phyloP scores from a whole-genome alignment of 805 yeast genomes.

The Myxozyma lipomycoides region DNA sequence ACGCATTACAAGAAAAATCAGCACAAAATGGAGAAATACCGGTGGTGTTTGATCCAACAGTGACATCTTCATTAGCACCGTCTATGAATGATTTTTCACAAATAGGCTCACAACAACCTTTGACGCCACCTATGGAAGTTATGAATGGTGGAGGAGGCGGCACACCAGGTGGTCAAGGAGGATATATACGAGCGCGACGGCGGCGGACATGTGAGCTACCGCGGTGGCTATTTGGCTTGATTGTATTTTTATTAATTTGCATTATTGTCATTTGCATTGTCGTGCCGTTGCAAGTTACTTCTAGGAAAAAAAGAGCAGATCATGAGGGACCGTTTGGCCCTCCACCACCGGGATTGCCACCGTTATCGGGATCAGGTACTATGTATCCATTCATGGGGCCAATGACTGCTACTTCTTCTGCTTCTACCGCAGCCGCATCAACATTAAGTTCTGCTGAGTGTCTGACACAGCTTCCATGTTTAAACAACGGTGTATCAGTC shows the following conservation, averaged over 20 bases:
- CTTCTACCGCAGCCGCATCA: neutral
- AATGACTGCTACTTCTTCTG: neutral
- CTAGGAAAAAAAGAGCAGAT: neutral
- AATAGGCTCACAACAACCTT: no score
- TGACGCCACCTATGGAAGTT: no score
- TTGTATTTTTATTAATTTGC: neutral
- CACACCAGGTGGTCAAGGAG: no score
- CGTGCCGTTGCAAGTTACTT: constrained; percentile 21
- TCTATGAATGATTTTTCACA: no score
- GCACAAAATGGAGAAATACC: neutral
- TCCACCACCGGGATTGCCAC: neutral
- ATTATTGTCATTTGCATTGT: constrained; percentile 15
- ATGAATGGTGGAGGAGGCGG: no score
- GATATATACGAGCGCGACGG: no score
- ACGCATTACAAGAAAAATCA: no score
- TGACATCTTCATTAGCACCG: neutral
- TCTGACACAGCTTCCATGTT: constrained; percentile 8
- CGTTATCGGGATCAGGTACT: neutral
- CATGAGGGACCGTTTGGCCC: neutral
- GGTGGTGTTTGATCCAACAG: neutral
- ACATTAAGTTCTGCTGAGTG: constrained; percentile 5
- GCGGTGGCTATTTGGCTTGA: constrained; percentile 16
- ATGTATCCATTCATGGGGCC: neutral
- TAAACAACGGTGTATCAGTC: constrained; percentile 16
- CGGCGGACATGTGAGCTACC: constrained; percentile 14